Evolutionary conservation across 805 yeast genomes (phyloP), one percentile per base, ranked within the genome.

Genomic region (Pichia eremophila): DNA sequence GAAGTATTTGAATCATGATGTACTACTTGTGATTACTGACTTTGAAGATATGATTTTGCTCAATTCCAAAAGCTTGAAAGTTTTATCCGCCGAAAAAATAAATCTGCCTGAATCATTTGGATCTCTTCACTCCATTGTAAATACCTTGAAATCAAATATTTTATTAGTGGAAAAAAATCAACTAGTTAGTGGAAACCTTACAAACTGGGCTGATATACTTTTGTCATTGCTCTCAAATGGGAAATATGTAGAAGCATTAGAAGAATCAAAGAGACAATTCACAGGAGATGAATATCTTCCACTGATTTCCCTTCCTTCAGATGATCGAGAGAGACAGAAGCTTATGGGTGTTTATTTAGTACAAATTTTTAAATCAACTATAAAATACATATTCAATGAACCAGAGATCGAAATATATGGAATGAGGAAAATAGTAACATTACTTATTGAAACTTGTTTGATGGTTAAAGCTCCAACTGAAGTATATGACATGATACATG

Each of bases 201-300:
- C 79, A 3, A 79, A 74, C 54, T 87, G 89, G 95, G 86, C 83
- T 0, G 90, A 84, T 53, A 67, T 71, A 28, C 61, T 85, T 1
- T 60, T 75, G 48, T 68, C 63, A 8, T 57, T 75, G 12, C 66
- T 87, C 43, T 67, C 74, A 11, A 54, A 63, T 2, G 78, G 75
- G 1, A 60, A 73, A 22, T 82, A 79, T 46, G 60, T 74, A 7
- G 66, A 61, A 3, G 90, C 95, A 0, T 68, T 86, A n/a, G 62
- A 66, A 3, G 65, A 73, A 15, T 82, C 85, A 0, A 66, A 74
- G 41, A 62, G 64, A 8, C 84, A 74, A 57, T 86, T 77, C 44
- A 52, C 57, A 1, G 79, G 83, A 11, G 70, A 73, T 1, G 59
- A 60, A 29, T 77, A 77, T 40, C 58, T 81, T 25, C 70, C 75